Conservation (phyloP, 192 early-diverging fungal species). For the Mortierella claussenii region DNA sequence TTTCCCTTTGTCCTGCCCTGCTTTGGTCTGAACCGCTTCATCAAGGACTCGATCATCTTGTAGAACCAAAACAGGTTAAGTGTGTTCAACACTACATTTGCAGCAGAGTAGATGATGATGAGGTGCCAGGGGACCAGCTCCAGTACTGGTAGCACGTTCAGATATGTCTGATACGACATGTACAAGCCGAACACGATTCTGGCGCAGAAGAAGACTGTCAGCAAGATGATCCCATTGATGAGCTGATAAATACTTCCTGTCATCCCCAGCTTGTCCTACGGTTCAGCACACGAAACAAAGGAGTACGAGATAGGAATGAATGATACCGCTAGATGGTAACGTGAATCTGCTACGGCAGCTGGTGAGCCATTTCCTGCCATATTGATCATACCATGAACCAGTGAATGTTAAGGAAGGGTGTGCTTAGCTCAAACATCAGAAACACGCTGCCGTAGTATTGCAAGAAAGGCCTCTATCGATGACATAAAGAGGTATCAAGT, state of each 20-base stretch:
- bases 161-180: constrained; percentile 73
- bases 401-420: constrained; percentile 91
- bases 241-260: constrained; percentile 82
- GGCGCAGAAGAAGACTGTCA: constrained; percentile 77
- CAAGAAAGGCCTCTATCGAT: constrained; percentile 76
- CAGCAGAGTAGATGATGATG: constrained; percentile 58
- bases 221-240: constrained; percentile 84
- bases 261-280: constrained; percentile 86
- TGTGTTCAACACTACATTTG: constrained; percentile 68
- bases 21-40: constrained; percentile 46
- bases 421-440: constrained; percentile 92
- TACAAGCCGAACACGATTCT: constrained; percentile 82
- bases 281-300: not conserved
- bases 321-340: not conserved
- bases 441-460: constrained; percentile 89
- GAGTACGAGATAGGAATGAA: not conserved
- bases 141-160: constrained; percentile 34
- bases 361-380: no score
- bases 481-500: no score
- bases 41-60: constrained; percentile 61
- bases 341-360: no score
- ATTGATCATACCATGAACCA: constrained; percentile 68
- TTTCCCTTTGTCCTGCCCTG: no score
- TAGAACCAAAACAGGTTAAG: constrained; percentile 75
- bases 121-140: constrained; percentile 52